A percentile compares a stretch with the other conserved stretches of the same genome.
phyloP scores from a whole-genome alignment of 495 filamentous ascomycete genomes.

The Xylaria intraflava region DNA sequence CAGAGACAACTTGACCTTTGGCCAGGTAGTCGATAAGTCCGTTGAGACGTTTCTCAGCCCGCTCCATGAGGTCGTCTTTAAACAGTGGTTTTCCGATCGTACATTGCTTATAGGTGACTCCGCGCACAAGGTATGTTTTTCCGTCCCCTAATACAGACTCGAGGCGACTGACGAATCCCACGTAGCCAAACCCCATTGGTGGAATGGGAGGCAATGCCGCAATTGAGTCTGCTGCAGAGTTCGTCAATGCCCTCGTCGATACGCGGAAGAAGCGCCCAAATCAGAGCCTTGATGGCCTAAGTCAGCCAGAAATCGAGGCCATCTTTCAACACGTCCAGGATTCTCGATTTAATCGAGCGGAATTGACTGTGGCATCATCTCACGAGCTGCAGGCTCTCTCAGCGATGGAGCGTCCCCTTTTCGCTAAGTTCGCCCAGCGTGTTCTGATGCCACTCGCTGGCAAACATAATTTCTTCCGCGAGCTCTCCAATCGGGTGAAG shows the following conservation, averaged over 20 bases:
- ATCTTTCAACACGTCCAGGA: constrained; percentile 5
- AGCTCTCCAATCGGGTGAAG: not conserved
- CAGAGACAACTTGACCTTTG: constrained; percentile 21
- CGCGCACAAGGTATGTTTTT: constrained; percentile 30
- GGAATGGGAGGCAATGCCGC: constrained; percentile 36
- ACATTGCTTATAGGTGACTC: constrained; percentile 32
- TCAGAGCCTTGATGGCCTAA: not conserved
- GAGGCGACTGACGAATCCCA: not conserved
- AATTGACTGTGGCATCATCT: not conserved
- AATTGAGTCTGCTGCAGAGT: constrained; percentile 32
- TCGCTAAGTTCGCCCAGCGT: not conserved
- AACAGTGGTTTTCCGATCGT: constrained; percentile 26
- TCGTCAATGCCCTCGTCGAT: constrained; percentile 23
- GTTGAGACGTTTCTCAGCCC: constrained; percentile 14
- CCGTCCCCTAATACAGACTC: not conserved
- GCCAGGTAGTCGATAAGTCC: constrained; percentile 21
- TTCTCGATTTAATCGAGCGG: not conserved
- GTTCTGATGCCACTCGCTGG: not conserved
- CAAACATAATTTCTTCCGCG: not conserved
- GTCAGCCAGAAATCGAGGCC: constrained; percentile 1
- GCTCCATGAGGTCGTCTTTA: constrained; percentile 31
- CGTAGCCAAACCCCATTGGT: constrained; percentile 18
- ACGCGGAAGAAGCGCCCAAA: not conserved
- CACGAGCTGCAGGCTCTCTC: constrained; percentile 1
- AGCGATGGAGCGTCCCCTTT: constrained; percentile 1